A percentile compares a stretch with the other conserved stretches of the same genome.
phyloP scores from a whole-genome alignment of 2,329 filamentous ascomycete genomes.

The Scedosporium aurantiacum region DNA sequence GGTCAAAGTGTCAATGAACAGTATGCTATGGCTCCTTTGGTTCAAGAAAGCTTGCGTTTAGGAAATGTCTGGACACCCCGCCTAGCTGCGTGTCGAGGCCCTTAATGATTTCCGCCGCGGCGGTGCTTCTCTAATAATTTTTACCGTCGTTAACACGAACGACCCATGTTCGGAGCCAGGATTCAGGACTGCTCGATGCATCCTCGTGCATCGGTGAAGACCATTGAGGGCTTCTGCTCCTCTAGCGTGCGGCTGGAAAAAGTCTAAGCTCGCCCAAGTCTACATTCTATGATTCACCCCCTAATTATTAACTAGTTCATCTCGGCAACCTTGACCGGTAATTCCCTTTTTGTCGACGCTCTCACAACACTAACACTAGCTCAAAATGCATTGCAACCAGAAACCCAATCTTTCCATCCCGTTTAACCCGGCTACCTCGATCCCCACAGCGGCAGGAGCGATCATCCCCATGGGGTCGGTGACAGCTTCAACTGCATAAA shows the following conservation, averaged over 20 bases:
- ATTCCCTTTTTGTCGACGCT: not conserved
- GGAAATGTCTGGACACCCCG: too few species aligned
- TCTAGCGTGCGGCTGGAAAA: too few species aligned
- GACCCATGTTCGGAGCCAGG: not conserved
- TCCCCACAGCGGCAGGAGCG: not conserved
- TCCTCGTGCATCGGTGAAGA: not conserved
- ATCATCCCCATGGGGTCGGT: slow-evolving; percentile 4
- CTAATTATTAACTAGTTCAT: not conserved
- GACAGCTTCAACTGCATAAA: slow-evolving; percentile 2
- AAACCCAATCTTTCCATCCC: not conserved
- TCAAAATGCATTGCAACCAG: not conserved
- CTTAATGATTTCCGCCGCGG: not conserved
- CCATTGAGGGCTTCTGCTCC: not conserved
- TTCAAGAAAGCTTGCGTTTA: too few species aligned
- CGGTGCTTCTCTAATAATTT: not conserved
- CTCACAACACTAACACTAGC: not conserved
- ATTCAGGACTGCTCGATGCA: not conserved
- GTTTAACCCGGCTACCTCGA: not conserved
- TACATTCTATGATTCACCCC: not conserved
- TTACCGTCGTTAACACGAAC: not conserved
- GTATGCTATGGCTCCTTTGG: too few species aligned
- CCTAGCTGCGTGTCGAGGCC: too few species aligned
- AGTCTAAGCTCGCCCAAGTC: too few species aligned
- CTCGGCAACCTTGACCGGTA: not conserved
- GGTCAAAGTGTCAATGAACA: not conserved